Percentiles rank a stretch among this genome's conserved stretches.
Conservation (phyloP, 1,139 yeast genomes). For the Yamadazyma oceani region DNA sequence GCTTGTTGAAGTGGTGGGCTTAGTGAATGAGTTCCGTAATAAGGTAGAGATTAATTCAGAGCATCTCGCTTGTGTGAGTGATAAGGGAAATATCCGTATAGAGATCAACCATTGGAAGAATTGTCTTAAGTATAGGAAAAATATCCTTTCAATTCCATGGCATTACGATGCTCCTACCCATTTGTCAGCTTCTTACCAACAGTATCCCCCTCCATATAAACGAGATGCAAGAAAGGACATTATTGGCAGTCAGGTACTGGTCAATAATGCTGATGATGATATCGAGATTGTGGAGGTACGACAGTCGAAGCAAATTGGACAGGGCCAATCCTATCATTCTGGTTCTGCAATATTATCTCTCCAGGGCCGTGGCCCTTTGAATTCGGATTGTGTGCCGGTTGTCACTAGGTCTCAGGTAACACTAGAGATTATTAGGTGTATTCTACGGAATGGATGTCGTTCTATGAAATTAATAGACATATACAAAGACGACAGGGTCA, state of each 20-base stretch:
- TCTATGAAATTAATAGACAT: conserved; percentile 26
- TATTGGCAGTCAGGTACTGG: not conserved
- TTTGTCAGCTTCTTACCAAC: not conserved
- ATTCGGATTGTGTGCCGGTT: conserved; percentile 12
- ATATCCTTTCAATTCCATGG: conserved; percentile 25
- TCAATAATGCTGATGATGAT: not conserved
- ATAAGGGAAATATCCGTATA: conserved; percentile 16
- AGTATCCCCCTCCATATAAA: conserved; percentile 8
- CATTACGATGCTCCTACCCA: conserved; percentile 14
- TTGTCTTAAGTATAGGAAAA: conserved; percentile 24
- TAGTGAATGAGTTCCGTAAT: conserved; percentile 7
- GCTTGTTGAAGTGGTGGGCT: conserved; percentile 13
- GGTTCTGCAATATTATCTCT: not conserved
- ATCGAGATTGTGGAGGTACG: not conserved
- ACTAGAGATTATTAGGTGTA: conserved; percentile 31
- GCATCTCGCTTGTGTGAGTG: conserved; percentile 20
- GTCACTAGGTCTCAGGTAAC: conserved; percentile 27
- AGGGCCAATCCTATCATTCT: too few species aligned
- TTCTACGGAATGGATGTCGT: conserved; percentile 21
- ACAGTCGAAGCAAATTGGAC: too few species aligned
- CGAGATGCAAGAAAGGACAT: conserved; percentile 4
- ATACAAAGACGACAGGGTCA: conserved; percentile 24
- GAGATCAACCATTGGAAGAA: conserved; percentile 37
- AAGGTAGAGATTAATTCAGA: conserved; percentile 25
- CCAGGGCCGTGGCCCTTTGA: not conserved